These are phyloP conservation scores for Talaromyces liani DNA, from an alignment of 495 filamentous ascomycete species.

Conservation along the genomic window DNA sequence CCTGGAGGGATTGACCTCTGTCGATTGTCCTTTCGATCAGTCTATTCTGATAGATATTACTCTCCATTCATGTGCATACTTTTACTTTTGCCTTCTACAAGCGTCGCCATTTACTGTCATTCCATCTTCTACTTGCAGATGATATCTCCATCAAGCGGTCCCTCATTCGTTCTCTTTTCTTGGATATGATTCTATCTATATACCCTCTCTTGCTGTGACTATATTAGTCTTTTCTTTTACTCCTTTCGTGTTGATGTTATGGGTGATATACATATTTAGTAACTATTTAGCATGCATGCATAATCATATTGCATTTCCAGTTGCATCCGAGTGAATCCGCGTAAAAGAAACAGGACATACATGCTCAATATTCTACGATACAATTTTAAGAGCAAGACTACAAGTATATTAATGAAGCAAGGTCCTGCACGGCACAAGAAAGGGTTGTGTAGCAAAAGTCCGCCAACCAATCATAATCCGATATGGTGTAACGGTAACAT, in stretches of 20 bases:
- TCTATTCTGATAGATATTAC: not conserved
- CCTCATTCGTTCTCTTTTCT: conserved; percentile 5
- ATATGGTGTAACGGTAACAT: not conserved
- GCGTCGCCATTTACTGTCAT: not conserved
- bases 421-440: too few relatives aligned
- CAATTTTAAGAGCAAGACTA: too few relatives aligned
- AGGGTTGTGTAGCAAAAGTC: not conserved
- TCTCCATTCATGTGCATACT: conserved; percentile 8
- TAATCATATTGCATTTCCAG: not conserved
- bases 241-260: not conserved
- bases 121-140: not conserved
- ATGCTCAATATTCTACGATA: not conserved
- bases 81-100: not conserved
- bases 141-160: conserved; percentile 1
- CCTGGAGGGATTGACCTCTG: conserved; percentile 14
- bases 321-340: too few relatives aligned
- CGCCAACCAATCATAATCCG: not conserved
- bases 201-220: conserved; percentile 4
- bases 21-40: too few relatives aligned
- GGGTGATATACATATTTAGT: not conserved
- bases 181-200: conserved; percentile 1
- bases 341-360: not conserved
- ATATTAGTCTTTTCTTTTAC: not conserved
- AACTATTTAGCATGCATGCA: not conserved
- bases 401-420: too few relatives aligned